Percentiles rank a stretch among this genome's conserved stretches.
Evolutionary conservation across 2,329 filamentous ascomycete genomes (phyloP).

Genomic region (Orbilia javanica): DNA sequence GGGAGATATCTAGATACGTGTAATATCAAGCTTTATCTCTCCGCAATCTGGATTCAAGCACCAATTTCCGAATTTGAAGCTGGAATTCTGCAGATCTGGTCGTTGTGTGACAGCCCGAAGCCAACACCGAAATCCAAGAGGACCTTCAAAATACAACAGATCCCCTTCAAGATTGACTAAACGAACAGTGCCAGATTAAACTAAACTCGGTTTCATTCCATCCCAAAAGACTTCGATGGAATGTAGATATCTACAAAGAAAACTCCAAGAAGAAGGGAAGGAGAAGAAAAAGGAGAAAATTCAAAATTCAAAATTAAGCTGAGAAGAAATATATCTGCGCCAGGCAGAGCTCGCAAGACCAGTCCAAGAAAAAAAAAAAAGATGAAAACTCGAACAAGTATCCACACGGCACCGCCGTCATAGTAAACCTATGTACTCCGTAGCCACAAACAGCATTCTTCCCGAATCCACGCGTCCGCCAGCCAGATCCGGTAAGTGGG

Average conservation of each 20-base stretch:
- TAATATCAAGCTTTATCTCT: neutral
- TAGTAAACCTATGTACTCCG: neutral
- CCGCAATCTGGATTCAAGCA: neutral
- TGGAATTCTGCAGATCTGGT: neutral
- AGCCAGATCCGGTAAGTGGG: constrained; percentile 25
- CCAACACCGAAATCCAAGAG: neutral
- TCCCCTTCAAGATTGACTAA: neutral
- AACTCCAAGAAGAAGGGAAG: neutral
- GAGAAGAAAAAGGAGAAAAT: neutral
- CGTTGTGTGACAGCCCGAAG: neutral
- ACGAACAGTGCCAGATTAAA: neutral
- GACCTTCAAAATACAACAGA: constrained; percentile 32
- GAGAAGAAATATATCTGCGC: neutral
- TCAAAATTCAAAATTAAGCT: neutral
- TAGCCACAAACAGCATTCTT: constrained; percentile 28
- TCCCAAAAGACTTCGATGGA: neutral
- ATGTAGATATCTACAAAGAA: neutral
- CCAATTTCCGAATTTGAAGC: neutral
- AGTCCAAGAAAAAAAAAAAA: constrained; percentile 3
- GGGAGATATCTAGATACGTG: neutral
- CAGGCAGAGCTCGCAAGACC: constrained; percentile 15
- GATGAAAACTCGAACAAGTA: neutral
- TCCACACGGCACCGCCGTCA: constrained; percentile 37
- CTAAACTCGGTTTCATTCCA: neutral
- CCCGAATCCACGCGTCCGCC: constrained; percentile 18